phyloP scores from a whole-genome alignment of 345 rosid genomes.

The Populus nigra region DNA sequence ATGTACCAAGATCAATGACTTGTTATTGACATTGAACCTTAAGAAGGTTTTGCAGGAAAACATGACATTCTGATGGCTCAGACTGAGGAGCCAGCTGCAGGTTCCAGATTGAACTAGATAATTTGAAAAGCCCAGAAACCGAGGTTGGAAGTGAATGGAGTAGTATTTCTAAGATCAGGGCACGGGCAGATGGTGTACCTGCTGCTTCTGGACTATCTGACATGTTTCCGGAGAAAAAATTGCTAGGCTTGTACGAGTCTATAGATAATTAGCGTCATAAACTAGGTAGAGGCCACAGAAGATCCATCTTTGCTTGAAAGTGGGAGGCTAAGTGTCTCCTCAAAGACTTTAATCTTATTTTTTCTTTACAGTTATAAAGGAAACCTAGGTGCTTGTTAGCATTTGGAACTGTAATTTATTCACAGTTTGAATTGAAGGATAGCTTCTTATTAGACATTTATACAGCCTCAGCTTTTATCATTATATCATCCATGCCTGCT shows the following conservation, averaged over 20 bases:
- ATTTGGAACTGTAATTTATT: background rate
- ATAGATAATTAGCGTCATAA: background rate
- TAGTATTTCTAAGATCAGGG: constrained; percentile 2
- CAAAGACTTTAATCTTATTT: background rate
- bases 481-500: background rate
- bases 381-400: background rate
- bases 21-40: background rate
- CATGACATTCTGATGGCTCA: constrained; percentile 43
- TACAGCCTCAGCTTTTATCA: background rate
- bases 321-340: background rate
- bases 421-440: background rate
- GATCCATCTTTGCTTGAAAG: background rate
- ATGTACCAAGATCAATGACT: background rate
- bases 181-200: constrained; percentile 2
- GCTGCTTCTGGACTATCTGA: background rate
- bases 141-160: constrained; percentile 12
- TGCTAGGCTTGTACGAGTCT: background rate
- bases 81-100: constrained; percentile 16
- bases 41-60: constrained; percentile 86
- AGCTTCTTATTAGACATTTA: background rate
- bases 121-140: constrained; percentile 3
- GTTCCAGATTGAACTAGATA: constrained; percentile 7
- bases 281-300: background rate
- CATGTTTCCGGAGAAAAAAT: background rate
- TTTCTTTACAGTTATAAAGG: background rate